Conservation (phyloP, 805 yeast genomes). For the Starmerella bombi region DNA sequence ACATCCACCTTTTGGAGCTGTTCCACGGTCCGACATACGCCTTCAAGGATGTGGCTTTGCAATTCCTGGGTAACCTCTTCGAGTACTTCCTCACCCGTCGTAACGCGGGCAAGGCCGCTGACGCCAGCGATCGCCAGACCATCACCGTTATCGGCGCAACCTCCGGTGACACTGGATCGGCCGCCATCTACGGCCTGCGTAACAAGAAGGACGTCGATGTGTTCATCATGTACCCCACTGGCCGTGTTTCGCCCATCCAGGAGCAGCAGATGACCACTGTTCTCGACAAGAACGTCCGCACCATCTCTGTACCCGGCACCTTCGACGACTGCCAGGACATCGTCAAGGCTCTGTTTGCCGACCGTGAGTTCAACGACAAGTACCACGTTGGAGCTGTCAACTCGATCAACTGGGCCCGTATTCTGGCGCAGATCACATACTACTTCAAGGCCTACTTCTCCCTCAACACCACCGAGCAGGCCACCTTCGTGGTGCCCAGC, state of each 20-base stretch:
- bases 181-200: constrained; percentile 95
- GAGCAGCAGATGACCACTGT: constrained; percentile 99
- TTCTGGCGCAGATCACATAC: constrained; percentile 93
- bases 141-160: constrained; percentile 98
- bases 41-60: constrained; percentile 96
- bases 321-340: constrained; percentile 97
- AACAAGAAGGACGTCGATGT: constrained; percentile 97
- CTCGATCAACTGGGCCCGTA: constrained; percentile 98
- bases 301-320: constrained; percentile 87
- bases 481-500: constrained; percentile 83
- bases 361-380: constrained; percentile 68
- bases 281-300: constrained; percentile 81
- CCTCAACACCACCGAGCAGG: constrained; percentile 29
- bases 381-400: constrained; percentile 96
- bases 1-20: constrained; percentile 68
- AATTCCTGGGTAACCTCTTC: constrained; percentile 91
- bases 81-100: constrained; percentile 77
- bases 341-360: constrained; percentile 87
- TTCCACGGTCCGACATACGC: constrained; percentile 99
- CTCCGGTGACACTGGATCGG: constrained; percentile 97
- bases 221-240: constrained; percentile 91
- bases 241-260: constrained; percentile 93
- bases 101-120: constrained; percentile 38
- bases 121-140: constrained; percentile 49
- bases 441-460: constrained; percentile 87